Evolutionary conservation across 108 stramenopile genomes (phyloP).

Genomic region (Skeletonema menzelii): DNA sequence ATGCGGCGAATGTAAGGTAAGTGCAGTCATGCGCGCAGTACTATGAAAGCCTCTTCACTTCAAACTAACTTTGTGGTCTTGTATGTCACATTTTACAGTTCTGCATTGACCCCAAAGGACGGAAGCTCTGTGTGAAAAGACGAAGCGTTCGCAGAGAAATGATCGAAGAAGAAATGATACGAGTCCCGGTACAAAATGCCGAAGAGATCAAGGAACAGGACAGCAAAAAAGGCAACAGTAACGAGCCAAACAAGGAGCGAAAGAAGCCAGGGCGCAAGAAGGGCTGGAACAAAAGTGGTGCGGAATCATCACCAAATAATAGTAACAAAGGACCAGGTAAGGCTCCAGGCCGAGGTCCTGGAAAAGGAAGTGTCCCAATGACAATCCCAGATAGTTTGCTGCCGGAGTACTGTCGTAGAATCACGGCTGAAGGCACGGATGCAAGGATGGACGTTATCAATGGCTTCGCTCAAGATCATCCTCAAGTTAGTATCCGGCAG

Average conservation of each 20-base stretch:
- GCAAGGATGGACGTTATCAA: constrained; percentile 77
- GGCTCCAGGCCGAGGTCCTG: constrained; percentile 23
- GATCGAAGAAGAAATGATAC: constrained; percentile 62
- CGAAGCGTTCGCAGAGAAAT: constrained; percentile 61
- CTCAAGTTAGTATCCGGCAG: constrained; percentile 75
- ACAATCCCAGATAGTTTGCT: constrained; percentile 75
- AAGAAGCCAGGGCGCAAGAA: constrained; percentile 50
- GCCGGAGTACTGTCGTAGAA: constrained; percentile 78
- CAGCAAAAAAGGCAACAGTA: constrained; percentile 41
- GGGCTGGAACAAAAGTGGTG: constrained; percentile 36
- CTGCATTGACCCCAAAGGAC: constrained; percentile 55
- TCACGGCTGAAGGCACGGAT: constrained; percentile 71
- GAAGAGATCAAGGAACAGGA: constrained; percentile 42
- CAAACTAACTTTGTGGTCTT: not conserved
- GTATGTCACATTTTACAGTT: constrained; percentile 20
- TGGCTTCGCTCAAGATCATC: constrained; percentile 76
- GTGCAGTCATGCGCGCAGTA: not conserved
- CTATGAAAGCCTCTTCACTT: not conserved
- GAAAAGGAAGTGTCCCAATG: constrained; percentile 72
- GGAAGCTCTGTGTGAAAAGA: constrained; percentile 68
- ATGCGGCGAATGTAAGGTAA: constrained; percentile 77
- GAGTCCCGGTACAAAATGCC: constrained; percentile 32
- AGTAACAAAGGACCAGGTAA: constrained; percentile 20
- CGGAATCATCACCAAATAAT: constrained; percentile 18
- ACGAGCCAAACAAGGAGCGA: constrained; percentile 26